Conservation (phyloP, 495 filamentous ascomycete genomes). For the Hypoxylon subgilvum region DNA sequence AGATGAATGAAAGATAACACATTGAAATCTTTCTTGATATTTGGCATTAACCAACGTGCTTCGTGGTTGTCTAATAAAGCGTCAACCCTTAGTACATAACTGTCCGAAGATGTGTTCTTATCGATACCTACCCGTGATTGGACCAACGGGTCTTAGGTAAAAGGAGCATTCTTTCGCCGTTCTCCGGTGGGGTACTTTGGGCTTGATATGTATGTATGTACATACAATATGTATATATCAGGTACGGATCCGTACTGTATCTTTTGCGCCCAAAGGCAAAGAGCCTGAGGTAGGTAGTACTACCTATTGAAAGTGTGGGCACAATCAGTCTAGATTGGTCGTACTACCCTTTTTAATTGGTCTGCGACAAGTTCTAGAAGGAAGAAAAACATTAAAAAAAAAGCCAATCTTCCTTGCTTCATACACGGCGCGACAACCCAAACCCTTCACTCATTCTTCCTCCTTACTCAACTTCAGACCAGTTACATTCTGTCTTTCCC, state of each 20-base stretch:
- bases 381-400: conserved; percentile 25
- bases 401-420: conserved; percentile 11
- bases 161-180: conserved; percentile 19
- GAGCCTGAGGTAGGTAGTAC: no score
- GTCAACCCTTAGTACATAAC: no score
- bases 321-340: conserved; percentile 22
- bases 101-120: no score
- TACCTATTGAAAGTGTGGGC: conserved; percentile 4
- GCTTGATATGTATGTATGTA: no score
- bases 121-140: neutral
- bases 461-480: conserved; percentile 8
- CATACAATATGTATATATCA: no score
- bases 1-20: no score
- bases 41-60: no score
- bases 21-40: no score
- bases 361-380: conserved; percentile 21
- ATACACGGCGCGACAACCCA: conserved; percentile 6
- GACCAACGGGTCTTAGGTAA: no score
- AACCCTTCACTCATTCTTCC: conserved; percentile 12
- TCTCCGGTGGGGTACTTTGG: conserved; percentile 18
- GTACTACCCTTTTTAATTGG: conserved; percentile 6
- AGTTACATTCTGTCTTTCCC: conserved; percentile 3
- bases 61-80: no score
- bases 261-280: no score
- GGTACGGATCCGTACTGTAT: no score